A percentile compares a stretch with the other conserved stretches of the same genome.
Conservation (phyloP, 352 stramenopile genomes). For the Hyphochytrium catenoides region DNA sequence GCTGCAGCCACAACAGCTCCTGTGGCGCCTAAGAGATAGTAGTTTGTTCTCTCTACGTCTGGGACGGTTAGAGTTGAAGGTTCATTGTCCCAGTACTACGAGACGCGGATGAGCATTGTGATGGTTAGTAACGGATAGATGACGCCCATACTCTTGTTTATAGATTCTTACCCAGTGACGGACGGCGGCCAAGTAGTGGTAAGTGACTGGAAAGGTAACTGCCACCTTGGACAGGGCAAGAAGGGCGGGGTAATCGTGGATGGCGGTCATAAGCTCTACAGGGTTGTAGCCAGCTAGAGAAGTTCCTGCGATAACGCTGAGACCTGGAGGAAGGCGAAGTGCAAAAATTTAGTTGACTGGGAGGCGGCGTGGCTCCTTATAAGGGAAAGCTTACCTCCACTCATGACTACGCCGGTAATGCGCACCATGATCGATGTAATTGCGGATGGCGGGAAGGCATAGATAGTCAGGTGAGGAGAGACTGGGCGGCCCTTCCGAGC, state of each 20-base stretch:
- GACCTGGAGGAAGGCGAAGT: too few species aligned
- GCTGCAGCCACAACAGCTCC: slow-evolving; percentile 20
- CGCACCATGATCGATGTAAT: slow-evolving; percentile 84
- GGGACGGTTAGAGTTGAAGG: slow-evolving; percentile 58
- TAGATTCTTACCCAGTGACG: slow-evolving; percentile 41
- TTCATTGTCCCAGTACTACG: slow-evolving; percentile 58
- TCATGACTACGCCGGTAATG: slow-evolving; percentile 58
- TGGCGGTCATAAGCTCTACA: slow-evolving; percentile 38
- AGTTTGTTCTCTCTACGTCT: slow-evolving; percentile 19
- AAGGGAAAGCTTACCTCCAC: too few species aligned
- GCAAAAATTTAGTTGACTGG: too few species aligned
- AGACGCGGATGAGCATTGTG: not conserved
- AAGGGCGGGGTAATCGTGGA: slow-evolving; percentile 43
- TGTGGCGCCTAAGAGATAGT: slow-evolving; percentile 22
- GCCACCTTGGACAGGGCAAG: slow-evolving; percentile 63
- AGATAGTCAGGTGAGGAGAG: slow-evolving; percentile 88
- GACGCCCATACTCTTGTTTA: not conserved
- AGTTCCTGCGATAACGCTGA: slow-evolving; percentile 28
- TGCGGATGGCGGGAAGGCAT: slow-evolving; percentile 74
- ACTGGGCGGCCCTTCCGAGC: slow-evolving; percentile 62
- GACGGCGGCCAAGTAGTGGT: slow-evolving; percentile 68
- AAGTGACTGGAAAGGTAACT: slow-evolving; percentile 75
- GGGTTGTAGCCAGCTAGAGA: slow-evolving; percentile 51
- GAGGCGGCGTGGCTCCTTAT: too few species aligned
- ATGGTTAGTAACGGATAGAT: not conserved